Base-by-base conservation (phyloP, 306 rosid species). In the Cucumis melo region DNA sequence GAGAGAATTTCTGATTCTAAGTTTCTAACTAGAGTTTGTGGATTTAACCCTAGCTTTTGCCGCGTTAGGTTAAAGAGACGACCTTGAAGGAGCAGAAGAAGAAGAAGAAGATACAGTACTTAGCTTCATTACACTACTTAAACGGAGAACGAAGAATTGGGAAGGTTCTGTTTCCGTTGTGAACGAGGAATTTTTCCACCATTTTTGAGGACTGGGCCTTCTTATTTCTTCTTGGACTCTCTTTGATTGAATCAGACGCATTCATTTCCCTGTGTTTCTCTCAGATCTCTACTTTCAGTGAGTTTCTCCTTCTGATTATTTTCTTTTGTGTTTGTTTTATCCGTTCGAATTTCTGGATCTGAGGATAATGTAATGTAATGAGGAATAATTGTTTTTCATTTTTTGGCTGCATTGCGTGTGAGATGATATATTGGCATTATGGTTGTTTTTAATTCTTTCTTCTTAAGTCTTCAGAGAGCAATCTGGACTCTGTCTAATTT, bases 241-340 rank as follows among this genome's bases (percentile, higher is more conserved):
- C 27, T 60, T 51, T 17, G 56, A 16, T 51, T 61, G 12, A 46
- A 46, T 48, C 23, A 51, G 60, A 61, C 58, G 29, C 79, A 32
- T 56, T 39, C 46, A 20, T 58, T 64, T 12, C 23, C 36, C 9
- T 36, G 50, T 23, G 6, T 24, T 68, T 75, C 80, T 38, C 74
- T 78, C 86, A 84, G 93, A 89, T 88, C 96, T 88, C 72, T 74
- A 84, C 57, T 84, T 83, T 76, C 23, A 85, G 87, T 81, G 84
- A 83, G 86, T 89, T 82, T 61, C 71, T 32, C 58, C 9, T 7
- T 70, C 84, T 42, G 72, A 78, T 81, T 77, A 51, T 51, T 0
- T 44, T 74, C 55, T 64, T 50, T 21, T 29, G 8, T 17, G 20
- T 62, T 62, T 32, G 68, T 32, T 8, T 3, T 63, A 17, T 60